Base-by-base conservation (phyloP, 345 rosid species). In the Populus ilicifolia region DNA sequence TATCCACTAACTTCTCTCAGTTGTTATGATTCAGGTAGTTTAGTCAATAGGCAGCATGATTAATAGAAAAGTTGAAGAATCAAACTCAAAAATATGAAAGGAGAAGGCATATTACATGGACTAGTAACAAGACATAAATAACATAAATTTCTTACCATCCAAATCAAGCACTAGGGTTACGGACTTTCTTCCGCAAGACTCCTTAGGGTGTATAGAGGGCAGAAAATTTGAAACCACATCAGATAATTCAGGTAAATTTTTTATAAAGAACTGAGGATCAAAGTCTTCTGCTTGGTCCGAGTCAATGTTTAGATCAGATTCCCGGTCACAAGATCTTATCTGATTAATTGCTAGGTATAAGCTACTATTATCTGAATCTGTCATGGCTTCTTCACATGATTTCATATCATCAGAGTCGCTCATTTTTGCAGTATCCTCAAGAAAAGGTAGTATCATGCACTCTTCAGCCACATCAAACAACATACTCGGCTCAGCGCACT, bases 121-220 rank as follows among this genome's bases (percentile, higher is more conserved):
- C 25, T 21, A 54, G 41, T 39, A 50, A 63, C 29, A 20, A 33
- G 36, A 64, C 69, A 29, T 12, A 56, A 66, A 69, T 39, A 54
- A 68, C 25, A 8, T 50, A 74, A 62, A 29, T 67, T 79, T 36
- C 88, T 84, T 89, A 94, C 98, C 98, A 85, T 94, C 98, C 88
- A 94, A 88, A 88, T 94, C 98, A 82, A 94, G 98, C 71, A 88
- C 97, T 59, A 94, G 86, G 35, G 97, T 94, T 67, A 90, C 82
- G 68, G 93, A 74, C 80, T 91, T 92, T 86, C 85, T 82, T 81
- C 82, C 82, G 76, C 75, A 63, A 77, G 85, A 78, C 67, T 89
- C 93, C 82, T 80, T 88, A 5, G 85, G 83, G 10, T 48, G 71
- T 69, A 77, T 50, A 70, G 74, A 69, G 30, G 93, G 89, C 75